Evolutionary conservation across 345 rosid species (phyloP), one percentile per base, ranked within the genome.

Genomic region (Brassica nigra): DNA sequence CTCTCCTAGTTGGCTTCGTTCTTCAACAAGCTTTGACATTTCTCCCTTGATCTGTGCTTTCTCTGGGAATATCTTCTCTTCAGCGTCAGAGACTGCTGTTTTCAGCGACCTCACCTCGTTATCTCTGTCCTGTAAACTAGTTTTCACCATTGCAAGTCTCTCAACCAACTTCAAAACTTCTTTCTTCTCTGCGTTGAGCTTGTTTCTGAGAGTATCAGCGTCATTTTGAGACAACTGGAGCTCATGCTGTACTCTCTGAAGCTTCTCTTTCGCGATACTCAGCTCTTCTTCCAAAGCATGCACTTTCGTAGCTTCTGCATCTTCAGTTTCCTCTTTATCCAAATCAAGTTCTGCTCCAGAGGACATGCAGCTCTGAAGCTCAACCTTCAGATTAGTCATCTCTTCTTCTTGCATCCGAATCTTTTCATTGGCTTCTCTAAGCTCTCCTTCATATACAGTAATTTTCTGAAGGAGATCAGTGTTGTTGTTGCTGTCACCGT

Each of bases 71-170:
- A 91, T 87, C 83, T 78, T 91, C 82, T 89, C 72, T 82, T 92
- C 92, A 11, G 94, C 89, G 52, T 88, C 89, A 27, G 89, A 84
- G 12, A 92, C 81, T 1, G 89, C 89, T 12, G 80, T 77, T 71
- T 90, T 92, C 67, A 91, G 71, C 2, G 79, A 83, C 74, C 85
- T 84, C 69, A 91, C 65, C 81, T 95, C 98, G 18, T 80, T 76
- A 84, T 91, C 98, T 73, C 92, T 87, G 80, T 87, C 94, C 8
- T 89, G 86, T 77, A 93, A 81, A 78, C 91, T 92, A 39, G 71
- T 85, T 79, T 89, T 86, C 63, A 88, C 82, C 85, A 82, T 80
- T 10, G 79, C 58, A 34, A 86, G 77, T 65, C 88, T 89, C 79
- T 89, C 96, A 64, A 84, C 89, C 77, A 95, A 78, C 82, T 87